Percentiles rank a stretch among this genome's conserved stretches.
Evolutionary conservation across 768 basidiomycete species (phyloP).

Genomic region (Tephrocybe sp.): DNA sequence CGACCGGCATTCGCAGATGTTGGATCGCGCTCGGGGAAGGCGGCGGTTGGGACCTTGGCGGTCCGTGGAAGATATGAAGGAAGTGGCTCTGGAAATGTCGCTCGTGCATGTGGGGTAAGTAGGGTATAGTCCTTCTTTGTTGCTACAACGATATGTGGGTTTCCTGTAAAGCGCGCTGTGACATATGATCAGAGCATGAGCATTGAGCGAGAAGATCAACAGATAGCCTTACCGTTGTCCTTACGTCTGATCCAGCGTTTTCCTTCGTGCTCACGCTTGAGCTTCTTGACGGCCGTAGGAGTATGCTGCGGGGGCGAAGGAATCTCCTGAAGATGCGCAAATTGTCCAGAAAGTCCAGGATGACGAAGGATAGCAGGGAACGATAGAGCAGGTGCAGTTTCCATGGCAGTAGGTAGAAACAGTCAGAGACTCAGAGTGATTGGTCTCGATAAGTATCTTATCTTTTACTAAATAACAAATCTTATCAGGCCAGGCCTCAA

Average conservation of each 20-base stretch:
- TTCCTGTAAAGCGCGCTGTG: conserved; percentile 68
- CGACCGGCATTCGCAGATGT: conserved; percentile 68
- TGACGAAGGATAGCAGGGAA: conserved; percentile 73
- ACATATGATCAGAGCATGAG: background rate
- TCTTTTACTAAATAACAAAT: no score
- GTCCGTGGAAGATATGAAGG: conserved; percentile 70
- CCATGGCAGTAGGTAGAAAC: conserved; percentile 8
- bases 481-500: no score
- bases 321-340: conserved; percentile 47
- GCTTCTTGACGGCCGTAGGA: conserved; percentile 34
- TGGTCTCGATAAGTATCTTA: background rate
- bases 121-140: conserved; percentile 54
- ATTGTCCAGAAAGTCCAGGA: conserved; percentile 50
- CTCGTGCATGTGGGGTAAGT: conserved; percentile 37
- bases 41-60: conserved; percentile 46
- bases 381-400: conserved; percentile 52
- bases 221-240: conserved; percentile 60
- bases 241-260: conserved; percentile 77
- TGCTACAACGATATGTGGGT: conserved; percentile 71
- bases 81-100: conserved; percentile 78
- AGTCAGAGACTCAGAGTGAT: no score
- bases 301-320: conserved; percentile 13
- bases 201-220: conserved; percentile 14
- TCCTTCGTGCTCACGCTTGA: conserved; percentile 62
- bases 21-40: conserved; percentile 43